These are phyloP conservation scores for Caulochytrium protostelioides DNA, from an alignment of 371 early-diverging fungal species.

Conservation along the genomic window DNA sequence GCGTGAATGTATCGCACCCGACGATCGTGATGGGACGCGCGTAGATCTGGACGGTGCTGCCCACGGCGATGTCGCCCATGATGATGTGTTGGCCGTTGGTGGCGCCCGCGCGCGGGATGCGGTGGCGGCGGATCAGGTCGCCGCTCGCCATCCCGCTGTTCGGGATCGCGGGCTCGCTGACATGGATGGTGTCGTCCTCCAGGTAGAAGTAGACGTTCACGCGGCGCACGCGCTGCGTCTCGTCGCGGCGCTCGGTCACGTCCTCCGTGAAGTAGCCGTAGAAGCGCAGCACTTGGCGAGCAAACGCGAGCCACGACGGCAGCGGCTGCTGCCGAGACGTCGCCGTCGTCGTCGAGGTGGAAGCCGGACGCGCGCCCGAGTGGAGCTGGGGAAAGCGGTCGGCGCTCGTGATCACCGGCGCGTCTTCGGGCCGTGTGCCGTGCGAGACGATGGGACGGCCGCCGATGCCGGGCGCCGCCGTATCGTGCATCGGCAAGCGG, in stretches of 20 bases:
- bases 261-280: constrained; percentile 35
- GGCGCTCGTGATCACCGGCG: constrained; percentile 15
- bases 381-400: constrained; percentile 16
- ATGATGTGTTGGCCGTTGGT: constrained; percentile 23
- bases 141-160: constrained; percentile 36
- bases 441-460: not conserved
- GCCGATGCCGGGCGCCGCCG: constrained; percentile 26
- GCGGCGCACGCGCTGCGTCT: constrained; percentile 29
- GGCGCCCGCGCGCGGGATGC: constrained; percentile 15
- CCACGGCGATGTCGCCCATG: constrained; percentile 26
- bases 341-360: constrained; percentile 16
- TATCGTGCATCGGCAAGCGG: constrained; percentile 19
- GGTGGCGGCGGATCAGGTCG: constrained; percentile 25
- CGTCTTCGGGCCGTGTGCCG: constrained; percentile 10
- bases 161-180: constrained; percentile 25
- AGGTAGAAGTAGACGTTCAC: constrained; percentile 35
- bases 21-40: constrained; percentile 26
- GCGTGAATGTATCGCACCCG: constrained; percentile 31
- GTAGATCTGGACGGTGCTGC: constrained; percentile 25
- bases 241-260: constrained; percentile 29
- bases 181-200: constrained; percentile 34
- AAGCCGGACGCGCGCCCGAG: not conserved
- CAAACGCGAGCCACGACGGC: constrained; percentile 36
- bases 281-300: constrained; percentile 29
- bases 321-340: constrained; percentile 11